Base-by-base conservation (phyloP, 1,284 basidiomycete species). In the Pseudozyma flocculosa region DNA sequence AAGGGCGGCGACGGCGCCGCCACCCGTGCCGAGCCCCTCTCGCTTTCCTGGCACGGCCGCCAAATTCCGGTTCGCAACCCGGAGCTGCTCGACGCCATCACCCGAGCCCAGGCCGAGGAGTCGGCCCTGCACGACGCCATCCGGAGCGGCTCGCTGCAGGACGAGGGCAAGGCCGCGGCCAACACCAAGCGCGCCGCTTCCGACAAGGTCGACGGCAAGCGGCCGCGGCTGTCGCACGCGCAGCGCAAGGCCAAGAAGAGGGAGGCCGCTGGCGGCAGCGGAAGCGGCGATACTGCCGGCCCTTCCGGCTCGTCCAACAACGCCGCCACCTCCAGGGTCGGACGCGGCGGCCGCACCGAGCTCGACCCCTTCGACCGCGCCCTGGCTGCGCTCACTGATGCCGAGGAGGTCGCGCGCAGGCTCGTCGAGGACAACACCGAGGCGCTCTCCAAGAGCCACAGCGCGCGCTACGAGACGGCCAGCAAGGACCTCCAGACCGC, bases 11-110 rank as follows among this genome's bases (percentile, higher is more conserved):
- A 79, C n/a, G 81, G 79, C 22, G 39, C 50, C 26, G 39, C 53
- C 3, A 50, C 57, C 29, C 39, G 51, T 26, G 39, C 53, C 3
- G 84, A 82, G 69, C 79, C 90, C 40, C 80, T 82, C 49, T 81
- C 84, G 48, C 79, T 94, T 43, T 71, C 82, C 4, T 97, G 92
- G 88, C 89, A 92, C 56, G 89, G 85, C 11, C 84, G 88, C 68
- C 84, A 85, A 3, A 85, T 97, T 9, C 90, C 92, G 17, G 84
- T 96, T 42, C 84, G 92, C 49, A 92, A 88, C 69, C 90, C 92
- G 0, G 92, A 98, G 80, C 81, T 98, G 45, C 91, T 96, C 45
- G 89, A 89, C 70, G 89, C 89, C 18, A 81, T 96, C 57, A 79
- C 90, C 54, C 87, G 85, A 68, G 88, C 94, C 3, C 89, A 92